Evolutionary conservation across 2,329 filamentous ascomycete genomes (phyloP).

Genomic region (Cytospora chrysosperma): DNA sequence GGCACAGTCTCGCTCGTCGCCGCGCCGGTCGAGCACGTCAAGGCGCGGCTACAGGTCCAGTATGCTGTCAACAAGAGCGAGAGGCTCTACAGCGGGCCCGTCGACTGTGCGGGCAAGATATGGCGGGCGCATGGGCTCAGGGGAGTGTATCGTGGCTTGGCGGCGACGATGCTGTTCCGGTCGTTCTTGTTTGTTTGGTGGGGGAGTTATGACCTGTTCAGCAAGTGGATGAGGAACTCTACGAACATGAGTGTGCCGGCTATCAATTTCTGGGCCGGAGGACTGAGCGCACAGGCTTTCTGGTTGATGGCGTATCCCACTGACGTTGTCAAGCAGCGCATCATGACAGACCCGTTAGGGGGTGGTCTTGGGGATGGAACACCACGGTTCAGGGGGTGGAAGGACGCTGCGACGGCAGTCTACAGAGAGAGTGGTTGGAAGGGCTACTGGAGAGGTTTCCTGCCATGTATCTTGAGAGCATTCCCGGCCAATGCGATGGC

Average conservation of each 20-base stretch:
- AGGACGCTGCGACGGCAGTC: conserved; percentile 73
- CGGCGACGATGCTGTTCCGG: conserved; percentile 83
- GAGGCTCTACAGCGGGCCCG: conserved; percentile 78
- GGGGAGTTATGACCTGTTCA: conserved; percentile 89
- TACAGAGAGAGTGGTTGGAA: conserved; percentile 72
- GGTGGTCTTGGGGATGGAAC: conserved; percentile 65
- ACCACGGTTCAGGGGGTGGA: conserved; percentile 72
- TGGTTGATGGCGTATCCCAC: conserved; percentile 91
- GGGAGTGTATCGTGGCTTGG: conserved; percentile 84
- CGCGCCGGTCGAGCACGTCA: conserved; percentile 87
- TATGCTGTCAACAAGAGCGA: conserved; percentile 78
- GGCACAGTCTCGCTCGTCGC: conserved; percentile 90
- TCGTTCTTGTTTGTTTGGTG: conserved; percentile 98
- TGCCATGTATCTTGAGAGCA: conserved; percentile 89
- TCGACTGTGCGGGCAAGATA: conserved; percentile 78
- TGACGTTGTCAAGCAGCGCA: conserved; percentile 91
- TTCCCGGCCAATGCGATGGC: conserved; percentile 97
- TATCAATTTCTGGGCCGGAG: conserved; percentile 97
- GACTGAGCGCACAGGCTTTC: conserved; percentile 88
- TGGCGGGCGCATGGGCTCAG: conserved; percentile 68
- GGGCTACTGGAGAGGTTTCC: conserved; percentile 90
- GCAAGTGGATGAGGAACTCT: conserved; percentile 61
- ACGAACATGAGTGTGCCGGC: conserved; percentile 73
- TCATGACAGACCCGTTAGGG: conserved; percentile 93
- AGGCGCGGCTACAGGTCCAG: conserved; percentile 90